Percentiles rank a stretch among this genome's conserved stretches.
Conservation (phyloP, 345 rosid genomes). For the Dimocarpus longan region DNA sequence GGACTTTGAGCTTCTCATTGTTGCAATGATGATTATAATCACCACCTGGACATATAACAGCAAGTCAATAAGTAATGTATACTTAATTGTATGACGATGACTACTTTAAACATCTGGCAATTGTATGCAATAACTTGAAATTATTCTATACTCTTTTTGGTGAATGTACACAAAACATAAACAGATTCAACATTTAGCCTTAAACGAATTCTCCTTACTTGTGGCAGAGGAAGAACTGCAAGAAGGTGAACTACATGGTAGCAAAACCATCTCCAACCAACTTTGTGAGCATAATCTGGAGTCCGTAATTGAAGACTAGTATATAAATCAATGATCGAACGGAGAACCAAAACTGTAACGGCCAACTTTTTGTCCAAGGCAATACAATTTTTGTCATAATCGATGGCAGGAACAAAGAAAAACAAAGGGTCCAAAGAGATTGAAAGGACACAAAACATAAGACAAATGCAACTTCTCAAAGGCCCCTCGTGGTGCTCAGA, state of each 20-base stretch:
- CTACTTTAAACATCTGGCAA: too few species aligned
- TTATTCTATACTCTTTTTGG: too few species aligned
- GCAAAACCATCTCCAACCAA: neutral
- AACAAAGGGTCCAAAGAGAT: neutral
- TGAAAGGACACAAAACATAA: neutral
- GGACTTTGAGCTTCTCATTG: neutral
- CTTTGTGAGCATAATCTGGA: neutral
- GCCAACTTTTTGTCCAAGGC: constrained; percentile 19
- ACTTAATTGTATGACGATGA: too few species aligned
- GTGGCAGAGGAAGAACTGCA: constrained; percentile 52
- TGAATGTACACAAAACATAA: too few species aligned
- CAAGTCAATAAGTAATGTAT: too few species aligned
- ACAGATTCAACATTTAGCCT: neutral
- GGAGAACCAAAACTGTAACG: constrained; percentile 10
- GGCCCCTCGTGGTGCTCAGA: too few species aligned
- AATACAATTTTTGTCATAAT: constrained; percentile 16
- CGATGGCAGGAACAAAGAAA: constrained; percentile 8
- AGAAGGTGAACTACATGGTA: constrained; percentile 41
- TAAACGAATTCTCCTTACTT: constrained; percentile 23
- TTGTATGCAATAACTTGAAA: too few species aligned
- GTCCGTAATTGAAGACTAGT: neutral
- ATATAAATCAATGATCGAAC: constrained; percentile 6
- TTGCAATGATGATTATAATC: constrained; percentile 28
- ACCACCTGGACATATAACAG: constrained; percentile 27
- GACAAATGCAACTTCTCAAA: neutral